Percentiles rank a stretch among this genome's conserved stretches.
Evolutionary conservation across 768 basidiomycete species (phyloP).

Genomic region (Lactifluus echinatus): DNA sequence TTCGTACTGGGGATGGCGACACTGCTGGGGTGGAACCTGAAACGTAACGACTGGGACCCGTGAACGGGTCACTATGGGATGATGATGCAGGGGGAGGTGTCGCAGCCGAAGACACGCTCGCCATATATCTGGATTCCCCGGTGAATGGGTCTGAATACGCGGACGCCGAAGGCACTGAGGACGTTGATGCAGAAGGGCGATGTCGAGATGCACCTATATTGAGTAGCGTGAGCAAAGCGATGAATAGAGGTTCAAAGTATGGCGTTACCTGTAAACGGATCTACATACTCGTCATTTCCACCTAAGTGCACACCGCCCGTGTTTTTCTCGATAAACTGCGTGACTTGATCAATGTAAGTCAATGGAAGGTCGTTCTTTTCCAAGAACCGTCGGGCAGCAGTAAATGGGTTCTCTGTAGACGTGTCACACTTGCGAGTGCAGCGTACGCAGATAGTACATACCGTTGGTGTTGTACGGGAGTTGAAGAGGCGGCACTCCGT

Average conservation of each 20-base stretch:
- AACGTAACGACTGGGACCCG: slow-evolving; percentile 18
- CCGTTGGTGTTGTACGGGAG: slow-evolving; percentile 88
- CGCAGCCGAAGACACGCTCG: slow-evolving; percentile 29
- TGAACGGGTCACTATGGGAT: slow-evolving; percentile 18
- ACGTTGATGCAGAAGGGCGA: slow-evolving; percentile 25
- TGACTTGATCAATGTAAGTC: slow-evolving; percentile 82
- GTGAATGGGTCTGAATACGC: slow-evolving; percentile 63
- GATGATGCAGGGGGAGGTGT: slow-evolving; percentile 27
- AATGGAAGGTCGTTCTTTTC: slow-evolving; percentile 73
- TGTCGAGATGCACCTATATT: slow-evolving; percentile 29
- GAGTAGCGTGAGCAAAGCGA: background rate
- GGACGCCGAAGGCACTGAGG: slow-evolving; percentile 27
- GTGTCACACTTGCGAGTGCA: background rate
- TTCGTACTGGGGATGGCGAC: background rate
- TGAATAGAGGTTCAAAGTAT: background rate
- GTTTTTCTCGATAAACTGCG: slow-evolving; percentile 89
- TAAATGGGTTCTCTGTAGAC: slow-evolving; percentile 75
- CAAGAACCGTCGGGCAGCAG: slow-evolving; percentile 84
- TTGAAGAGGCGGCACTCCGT: slow-evolving; percentile 87
- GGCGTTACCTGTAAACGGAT: slow-evolving; percentile 79
- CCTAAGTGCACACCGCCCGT: slow-evolving; percentile 71
- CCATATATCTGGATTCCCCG: slow-evolving; percentile 53
- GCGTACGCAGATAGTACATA: slow-evolving; percentile 27
- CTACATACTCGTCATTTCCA: slow-evolving; percentile 53
- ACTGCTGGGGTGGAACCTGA: slow-evolving; percentile 1